These are phyloP conservation scores for Entomortierella chlamydospora DNA, from an alignment of 192 early-diverging fungal species.

Conservation along the genomic window DNA sequence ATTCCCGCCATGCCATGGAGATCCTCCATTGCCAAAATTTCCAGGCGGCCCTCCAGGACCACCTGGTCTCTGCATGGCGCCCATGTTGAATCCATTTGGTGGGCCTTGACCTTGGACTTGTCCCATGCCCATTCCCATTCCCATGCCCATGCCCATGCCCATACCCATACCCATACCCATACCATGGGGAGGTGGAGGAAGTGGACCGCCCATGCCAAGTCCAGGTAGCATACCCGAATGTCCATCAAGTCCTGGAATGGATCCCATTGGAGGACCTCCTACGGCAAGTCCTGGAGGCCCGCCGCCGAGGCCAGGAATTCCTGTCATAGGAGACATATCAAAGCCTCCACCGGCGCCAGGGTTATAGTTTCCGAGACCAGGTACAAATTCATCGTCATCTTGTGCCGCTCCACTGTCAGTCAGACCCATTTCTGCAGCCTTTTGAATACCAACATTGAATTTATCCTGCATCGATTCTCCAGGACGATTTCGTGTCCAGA, in stretches of 20 bases:
- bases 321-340: slow-evolving; percentile 43
- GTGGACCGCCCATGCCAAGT: slow-evolving; percentile 44
- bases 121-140: neutral
- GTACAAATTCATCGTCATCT: slow-evolving; percentile 58
- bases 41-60: slow-evolving; percentile 13
- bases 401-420: slow-evolving; percentile 48
- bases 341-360: slow-evolving; percentile 15
- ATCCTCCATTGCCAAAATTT: slow-evolving; percentile 4
- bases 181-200: slow-evolving; percentile 3
- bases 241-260: slow-evolving; percentile 22
- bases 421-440: slow-evolving; percentile 58
- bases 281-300: slow-evolving; percentile 22
- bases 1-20: slow-evolving; percentile 24
- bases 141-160: neutral
- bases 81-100: slow-evolving; percentile 3
- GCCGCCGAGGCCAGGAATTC: slow-evolving; percentile 47
- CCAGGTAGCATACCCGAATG: slow-evolving; percentile 34
- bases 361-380: slow-evolving; percentile 44
- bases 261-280: slow-evolving; percentile 28
- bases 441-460: slow-evolving; percentile 64
- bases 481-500: slow-evolving; percentile 95
- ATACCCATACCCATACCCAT: slow-evolving; percentile 5
- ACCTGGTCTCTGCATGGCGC: slow-evolving; percentile 31
- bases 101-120: slow-evolving; percentile 10
- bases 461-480: slow-evolving; percentile 73